Evolutionary conservation across 371 early-diverging fungal species (phyloP).

Genomic region (Zancudomyces culisetae): DNA sequence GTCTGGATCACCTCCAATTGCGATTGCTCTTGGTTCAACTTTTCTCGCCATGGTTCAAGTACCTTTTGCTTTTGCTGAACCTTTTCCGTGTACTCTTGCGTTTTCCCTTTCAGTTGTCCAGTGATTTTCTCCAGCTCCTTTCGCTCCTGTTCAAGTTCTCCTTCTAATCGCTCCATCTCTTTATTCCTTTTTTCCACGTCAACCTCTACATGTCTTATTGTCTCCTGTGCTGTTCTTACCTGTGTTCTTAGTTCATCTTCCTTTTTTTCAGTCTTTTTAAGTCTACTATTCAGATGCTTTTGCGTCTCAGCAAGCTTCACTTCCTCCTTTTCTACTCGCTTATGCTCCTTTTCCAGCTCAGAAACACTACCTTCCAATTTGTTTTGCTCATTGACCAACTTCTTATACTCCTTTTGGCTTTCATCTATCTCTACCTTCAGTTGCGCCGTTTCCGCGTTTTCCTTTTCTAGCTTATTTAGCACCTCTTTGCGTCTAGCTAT

Average conservation of each 20-base stretch:
- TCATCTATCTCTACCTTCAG: constrained; percentile 7
- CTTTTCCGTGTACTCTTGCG: constrained; percentile 42
- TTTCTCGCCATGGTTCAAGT: constrained; percentile 67
- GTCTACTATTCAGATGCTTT: constrained; percentile 51
- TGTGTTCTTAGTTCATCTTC: constrained; percentile 27
- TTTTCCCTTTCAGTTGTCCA: constrained; percentile 62
- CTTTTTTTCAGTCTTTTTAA: constrained; percentile 41
- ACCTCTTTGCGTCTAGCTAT: background rate
- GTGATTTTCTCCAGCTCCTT: constrained; percentile 52
- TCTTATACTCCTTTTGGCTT: constrained; percentile 9
- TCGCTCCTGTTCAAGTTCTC: constrained; percentile 41
- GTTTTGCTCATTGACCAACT: constrained; percentile 40
- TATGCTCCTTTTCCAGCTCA: constrained; percentile 34
- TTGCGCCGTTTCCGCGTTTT: background rate
- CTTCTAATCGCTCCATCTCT: constrained; percentile 42
- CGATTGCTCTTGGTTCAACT: constrained; percentile 48
- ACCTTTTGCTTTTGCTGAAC: constrained; percentile 58
- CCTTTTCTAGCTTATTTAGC: background rate
- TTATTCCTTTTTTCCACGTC: constrained; percentile 29
- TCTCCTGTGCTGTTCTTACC: background rate
- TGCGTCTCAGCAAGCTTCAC: constrained; percentile 54
- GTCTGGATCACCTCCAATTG: constrained; percentile 56
- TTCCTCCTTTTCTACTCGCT: constrained; percentile 56
- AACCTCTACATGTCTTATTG: constrained; percentile 18
- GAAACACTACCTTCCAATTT: constrained; percentile 32